These are phyloP conservation scores for Cotoneaster glaucophyllus DNA, from an alignment of 306 rosid species.

Conservation along the genomic window DNA sequence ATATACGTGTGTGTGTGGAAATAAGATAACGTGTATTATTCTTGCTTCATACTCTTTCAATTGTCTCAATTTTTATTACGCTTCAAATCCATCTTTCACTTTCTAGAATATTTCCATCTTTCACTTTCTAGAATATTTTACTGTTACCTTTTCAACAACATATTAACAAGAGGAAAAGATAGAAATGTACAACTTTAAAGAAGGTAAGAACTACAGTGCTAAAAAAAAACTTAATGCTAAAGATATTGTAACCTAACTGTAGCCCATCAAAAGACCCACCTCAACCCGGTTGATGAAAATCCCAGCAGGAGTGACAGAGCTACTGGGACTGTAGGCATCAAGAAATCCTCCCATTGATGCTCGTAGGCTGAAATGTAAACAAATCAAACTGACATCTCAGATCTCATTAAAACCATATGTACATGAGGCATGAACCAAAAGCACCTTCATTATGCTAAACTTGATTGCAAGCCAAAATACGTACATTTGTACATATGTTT, in stretches of 20 bases:
- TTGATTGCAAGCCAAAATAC: background rate
- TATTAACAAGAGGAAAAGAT: background rate
- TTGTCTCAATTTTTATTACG: background rate
- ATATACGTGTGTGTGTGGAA: background rate
- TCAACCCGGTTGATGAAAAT: conserved; percentile 82
- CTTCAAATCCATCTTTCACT: background rate
- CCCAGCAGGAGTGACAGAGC: conserved; percentile 78
- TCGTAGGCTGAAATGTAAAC: conserved; percentile 56
- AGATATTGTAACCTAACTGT: conserved; percentile 13
- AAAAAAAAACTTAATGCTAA: background rate
- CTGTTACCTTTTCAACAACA: background rate
- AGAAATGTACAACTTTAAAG: background rate
- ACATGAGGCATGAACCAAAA: background rate
- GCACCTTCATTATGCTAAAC: background rate
- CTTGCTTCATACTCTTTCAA: background rate
- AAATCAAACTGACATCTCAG: background rate
- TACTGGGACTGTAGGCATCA: conserved; percentile 72
- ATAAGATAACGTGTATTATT: background rate
- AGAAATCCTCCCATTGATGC: conserved; percentile 90
- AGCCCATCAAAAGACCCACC: conserved; percentile 41
- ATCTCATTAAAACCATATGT: background rate
- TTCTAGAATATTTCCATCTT: background rate
- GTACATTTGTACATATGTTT: background rate
- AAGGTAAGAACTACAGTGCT: background rate
- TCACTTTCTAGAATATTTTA: background rate